Evolutionary conservation across 768 basidiomycete species (phyloP), one percentile per base, ranked within the genome.

Genomic region (Tulasnella sp.): DNA sequence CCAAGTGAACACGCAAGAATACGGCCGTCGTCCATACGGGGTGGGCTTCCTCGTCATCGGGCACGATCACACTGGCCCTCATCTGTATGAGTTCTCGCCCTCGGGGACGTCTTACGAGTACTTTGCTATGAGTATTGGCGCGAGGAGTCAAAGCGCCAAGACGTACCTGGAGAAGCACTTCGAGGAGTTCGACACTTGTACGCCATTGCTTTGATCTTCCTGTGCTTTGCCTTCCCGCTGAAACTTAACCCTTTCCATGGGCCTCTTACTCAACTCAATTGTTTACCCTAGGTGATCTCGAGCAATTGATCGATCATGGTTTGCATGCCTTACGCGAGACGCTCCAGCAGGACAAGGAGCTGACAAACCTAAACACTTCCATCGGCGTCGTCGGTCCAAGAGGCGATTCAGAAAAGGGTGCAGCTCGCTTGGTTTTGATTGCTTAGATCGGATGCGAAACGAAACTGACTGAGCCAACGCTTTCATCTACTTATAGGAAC

Each of bases 41-140:
- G 96, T 99, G 10, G 96, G 96, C 4, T 94, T 98, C 77, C 85
- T 99, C 49, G 94, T 99, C 63, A 86, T 96, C 63, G 96, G 96
- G 9, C 82, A 87, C 67, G 96, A 98, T 72, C 86, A 93, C 67
- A 82, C 85, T n/a, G 96, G 96, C 2, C 93, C 96, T 3, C 96
- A 98, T 71, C 81, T 99, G 41, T 97, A 90, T 72, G 96, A 98
- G 71, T 98, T 99, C 75, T 93, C 93, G 1, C 96, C 96, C 0
- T 88, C 93, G 0, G 96, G 96, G 19, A 93, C 89, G 68, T 90
- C 91, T 21, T 97, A 94, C 69, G 94, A 98, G 71, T 99, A 97
- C 73, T 91, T 83, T 69, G 96, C 96, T 49, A 93, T 97, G 81
- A 94, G 92, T 42, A 99, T 99, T 71, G 96, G 96, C 53, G 94